phyloP scores from a whole-genome alignment of 2,329 filamentous ascomycete genomes.

The Simplicillium aogashimaense region DNA sequence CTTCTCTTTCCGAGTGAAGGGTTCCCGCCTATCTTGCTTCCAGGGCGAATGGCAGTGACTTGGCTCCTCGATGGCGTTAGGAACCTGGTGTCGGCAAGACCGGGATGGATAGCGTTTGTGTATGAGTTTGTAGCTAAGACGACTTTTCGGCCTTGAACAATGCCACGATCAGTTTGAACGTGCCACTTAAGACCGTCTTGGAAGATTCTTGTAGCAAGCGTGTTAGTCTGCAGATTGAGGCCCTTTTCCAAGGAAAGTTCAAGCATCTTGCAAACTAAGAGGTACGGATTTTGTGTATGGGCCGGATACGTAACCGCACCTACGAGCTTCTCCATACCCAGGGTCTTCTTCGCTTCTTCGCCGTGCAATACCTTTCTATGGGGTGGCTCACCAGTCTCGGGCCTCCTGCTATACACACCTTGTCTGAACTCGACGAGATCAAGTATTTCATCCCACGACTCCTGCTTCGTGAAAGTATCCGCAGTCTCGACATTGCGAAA shows the following conservation, averaged over 20 bases:
- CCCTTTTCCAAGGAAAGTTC: conserved; percentile 30
- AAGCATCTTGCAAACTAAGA: conserved; percentile 25
- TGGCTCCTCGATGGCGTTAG: conserved; percentile 41
- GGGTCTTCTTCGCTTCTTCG: conserved; percentile 8
- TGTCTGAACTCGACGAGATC: not conserved
- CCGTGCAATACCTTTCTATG: conserved; percentile 8
- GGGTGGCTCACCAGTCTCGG: not conserved
- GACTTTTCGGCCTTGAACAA: conserved; percentile 28
- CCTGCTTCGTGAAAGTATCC: conserved; percentile 10
- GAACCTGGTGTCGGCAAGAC: conserved; percentile 27
- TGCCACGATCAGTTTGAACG: conserved; percentile 31
- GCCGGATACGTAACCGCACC: conserved; percentile 12
- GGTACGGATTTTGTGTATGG: conserved; percentile 16
- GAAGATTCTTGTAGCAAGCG: conserved; percentile 24
- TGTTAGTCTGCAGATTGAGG: conserved; percentile 43
- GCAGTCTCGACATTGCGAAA: conserved; percentile 11
- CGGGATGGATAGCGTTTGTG: conserved; percentile 31
- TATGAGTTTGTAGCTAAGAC: conserved; percentile 46
- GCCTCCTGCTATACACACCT: not conserved
- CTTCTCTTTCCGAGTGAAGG: conserved; percentile 11
- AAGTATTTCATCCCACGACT: not conserved
- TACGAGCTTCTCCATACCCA: conserved; percentile 9
- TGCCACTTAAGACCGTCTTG: conserved; percentile 19
- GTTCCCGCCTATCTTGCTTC: conserved; percentile 12
- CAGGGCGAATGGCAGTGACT: conserved; percentile 30